Evolutionary conservation across 352 stramenopile species (phyloP).

Genomic region (Plasmopara halstedii): DNA sequence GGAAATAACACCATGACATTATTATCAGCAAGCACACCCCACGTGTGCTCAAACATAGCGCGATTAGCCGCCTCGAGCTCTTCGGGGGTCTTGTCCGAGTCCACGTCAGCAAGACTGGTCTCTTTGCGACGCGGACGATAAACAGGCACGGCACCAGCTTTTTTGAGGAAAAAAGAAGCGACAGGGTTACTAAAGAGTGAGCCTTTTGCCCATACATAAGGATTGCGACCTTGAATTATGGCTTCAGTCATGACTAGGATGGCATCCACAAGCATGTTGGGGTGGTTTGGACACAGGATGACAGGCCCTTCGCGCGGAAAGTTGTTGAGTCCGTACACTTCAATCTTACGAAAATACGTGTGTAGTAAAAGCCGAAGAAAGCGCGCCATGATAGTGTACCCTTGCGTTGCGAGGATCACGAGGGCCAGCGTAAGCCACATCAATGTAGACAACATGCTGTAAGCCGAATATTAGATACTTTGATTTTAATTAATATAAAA

Average conservation of each 20-base stretch:
- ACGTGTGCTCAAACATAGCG: constrained; percentile 75
- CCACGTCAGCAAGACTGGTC: constrained; percentile 42
- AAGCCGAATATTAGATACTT: no score
- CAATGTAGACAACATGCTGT: constrained; percentile 33
- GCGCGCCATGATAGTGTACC: constrained; percentile 53
- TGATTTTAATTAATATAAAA: no score
- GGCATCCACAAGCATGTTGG: constrained; percentile 76
- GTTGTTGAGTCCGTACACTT: constrained; percentile 71
- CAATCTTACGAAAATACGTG: constrained; percentile 78
- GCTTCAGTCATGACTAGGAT: constrained; percentile 74
- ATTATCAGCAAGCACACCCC: constrained; percentile 40
- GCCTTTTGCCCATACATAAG: constrained; percentile 73
- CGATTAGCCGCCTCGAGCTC: constrained; percentile 52
- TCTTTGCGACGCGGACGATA: constrained; percentile 45
- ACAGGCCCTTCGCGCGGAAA: constrained; percentile 69
- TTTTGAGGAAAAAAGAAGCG: constrained; percentile 29
- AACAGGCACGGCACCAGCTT: constrained; percentile 56
- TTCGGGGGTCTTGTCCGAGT: constrained; percentile 55
- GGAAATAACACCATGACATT: constrained; percentile 78
- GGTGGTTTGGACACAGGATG: constrained; percentile 74
- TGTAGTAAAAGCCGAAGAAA: constrained; percentile 59
- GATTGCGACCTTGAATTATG: constrained; percentile 37
- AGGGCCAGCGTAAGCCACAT: constrained; percentile 42
- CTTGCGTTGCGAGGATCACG: constrained; percentile 39
- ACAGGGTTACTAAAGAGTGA: constrained; percentile 62